phyloP scores from a whole-genome alignment of 495 filamentous ascomycete genomes.

The Oleoguttula mirabilis region DNA sequence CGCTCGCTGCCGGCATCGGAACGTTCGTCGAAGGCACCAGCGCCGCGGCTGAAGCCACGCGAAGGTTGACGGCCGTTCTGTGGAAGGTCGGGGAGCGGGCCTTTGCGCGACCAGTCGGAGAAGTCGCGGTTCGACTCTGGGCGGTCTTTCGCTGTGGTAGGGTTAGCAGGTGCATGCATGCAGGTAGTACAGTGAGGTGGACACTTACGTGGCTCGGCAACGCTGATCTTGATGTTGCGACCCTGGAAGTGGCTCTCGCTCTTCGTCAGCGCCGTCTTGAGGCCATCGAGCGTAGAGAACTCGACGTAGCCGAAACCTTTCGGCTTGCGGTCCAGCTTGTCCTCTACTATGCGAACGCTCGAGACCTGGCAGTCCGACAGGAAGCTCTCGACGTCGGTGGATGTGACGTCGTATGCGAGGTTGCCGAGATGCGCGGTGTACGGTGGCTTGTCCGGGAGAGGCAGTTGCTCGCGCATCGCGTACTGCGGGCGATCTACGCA shows the following conservation, averaged over 20 bases:
- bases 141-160: slow-evolving; percentile 60
- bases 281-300: slow-evolving; percentile 73
- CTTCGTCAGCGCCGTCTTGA: slow-evolving; percentile 80
- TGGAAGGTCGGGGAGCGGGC: slow-evolving; percentile 66
- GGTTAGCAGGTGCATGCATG: no score
- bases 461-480: slow-evolving; percentile 59
- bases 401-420: slow-evolving; percentile 82
- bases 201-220: slow-evolving; percentile 73
- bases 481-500: slow-evolving; percentile 21
- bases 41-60: slow-evolving; percentile 24
- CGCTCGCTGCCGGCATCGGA: slow-evolving; percentile 39
- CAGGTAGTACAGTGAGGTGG: no score
- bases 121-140: slow-evolving; percentile 44
- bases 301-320: slow-evolving; percentile 99
- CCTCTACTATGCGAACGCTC: slow-evolving; percentile 89
- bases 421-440: slow-evolving; percentile 95
- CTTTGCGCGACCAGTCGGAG: slow-evolving; percentile 79
- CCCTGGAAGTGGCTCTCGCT: slow-evolving; percentile 71
- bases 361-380: slow-evolving; percentile 73
- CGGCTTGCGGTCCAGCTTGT: slow-evolving; percentile 77
- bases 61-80: slow-evolving; percentile 39
- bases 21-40: slow-evolving; percentile 29
- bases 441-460: slow-evolving; percentile 79
- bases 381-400: slow-evolving; percentile 67
- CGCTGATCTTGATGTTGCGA: slow-evolving; percentile 73